Evolutionary conservation across 176 grass and related monocot species (phyloP).

Genomic region (Oryza glumipatula): DNA sequence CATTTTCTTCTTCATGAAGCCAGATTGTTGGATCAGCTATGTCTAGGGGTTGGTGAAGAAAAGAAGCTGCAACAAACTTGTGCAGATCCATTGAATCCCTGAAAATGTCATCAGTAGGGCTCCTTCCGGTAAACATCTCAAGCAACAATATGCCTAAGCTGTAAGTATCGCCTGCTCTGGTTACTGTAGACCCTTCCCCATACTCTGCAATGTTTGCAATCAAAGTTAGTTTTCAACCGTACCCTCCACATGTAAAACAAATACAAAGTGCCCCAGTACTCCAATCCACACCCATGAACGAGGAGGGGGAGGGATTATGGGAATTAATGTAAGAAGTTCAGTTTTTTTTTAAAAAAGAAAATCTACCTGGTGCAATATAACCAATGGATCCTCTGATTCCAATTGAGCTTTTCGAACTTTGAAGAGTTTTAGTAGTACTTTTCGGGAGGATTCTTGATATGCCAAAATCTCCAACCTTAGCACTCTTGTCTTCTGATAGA

Average conservation of each 20-base stretch:
- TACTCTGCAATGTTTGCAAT: background rate
- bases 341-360: no score
- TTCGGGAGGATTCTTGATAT: constrained; percentile 43
- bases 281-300: no score
- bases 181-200: constrained; percentile 6
- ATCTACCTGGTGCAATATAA: constrained; percentile 57
- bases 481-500: constrained; percentile 48
- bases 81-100: constrained; percentile 5
- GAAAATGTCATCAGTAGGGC: constrained; percentile 11
- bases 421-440: background rate
- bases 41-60: background rate
- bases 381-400: constrained; percentile 55
- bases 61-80: background rate
- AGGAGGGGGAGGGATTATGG: no score
- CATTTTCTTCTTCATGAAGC: constrained; percentile 4
- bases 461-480: constrained; percentile 56
- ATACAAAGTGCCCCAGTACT: no score
- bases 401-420: constrained; percentile 24
- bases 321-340: no score
- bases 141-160: constrained; percentile 16
- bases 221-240: background rate
- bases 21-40: constrained; percentile 14
- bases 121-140: background rate
- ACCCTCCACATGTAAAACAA: background rate
- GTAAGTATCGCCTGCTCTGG: constrained; percentile 10